Percentiles rank a stretch among this genome's conserved stretches.
Conservation (phyloP, 805 yeast genomes). For the Yarrowia osloensis region DNA sequence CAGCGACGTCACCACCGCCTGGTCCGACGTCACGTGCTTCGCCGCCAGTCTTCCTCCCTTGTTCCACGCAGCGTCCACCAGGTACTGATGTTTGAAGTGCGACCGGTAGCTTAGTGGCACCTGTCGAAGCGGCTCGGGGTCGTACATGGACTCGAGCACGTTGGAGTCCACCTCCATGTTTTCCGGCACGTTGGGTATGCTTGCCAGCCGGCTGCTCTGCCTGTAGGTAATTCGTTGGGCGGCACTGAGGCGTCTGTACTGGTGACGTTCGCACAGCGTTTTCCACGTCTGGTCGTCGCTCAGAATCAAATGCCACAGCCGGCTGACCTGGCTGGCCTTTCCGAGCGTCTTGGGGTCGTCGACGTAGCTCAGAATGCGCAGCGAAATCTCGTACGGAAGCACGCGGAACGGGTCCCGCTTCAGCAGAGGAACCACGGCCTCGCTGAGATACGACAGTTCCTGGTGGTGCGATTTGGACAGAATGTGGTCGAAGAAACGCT, state of each 20-base stretch:
- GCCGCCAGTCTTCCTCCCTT: slow-evolving; percentile 47
- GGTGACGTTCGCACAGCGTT: slow-evolving; percentile 44
- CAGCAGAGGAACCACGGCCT: slow-evolving; percentile 44
- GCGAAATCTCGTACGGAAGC: slow-evolving; percentile 78
- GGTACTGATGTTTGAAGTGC: slow-evolving; percentile 46
- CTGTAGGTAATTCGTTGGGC: slow-evolving; percentile 35
- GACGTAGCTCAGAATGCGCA: slow-evolving; percentile 78
- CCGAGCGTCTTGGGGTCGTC: slow-evolving; percentile 84
- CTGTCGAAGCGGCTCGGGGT: slow-evolving; percentile 40
- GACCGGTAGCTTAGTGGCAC: slow-evolving; percentile 44
- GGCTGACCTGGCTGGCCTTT: slow-evolving; percentile 88
- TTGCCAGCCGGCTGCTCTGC: slow-evolving; percentile 7
- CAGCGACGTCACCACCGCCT: slow-evolving; percentile 47
- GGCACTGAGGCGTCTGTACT: slow-evolving; percentile 44
- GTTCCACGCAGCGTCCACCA: slow-evolving; percentile 46
- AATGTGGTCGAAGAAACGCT: slow-evolving; percentile 14
- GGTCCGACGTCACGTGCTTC: slow-evolving; percentile 43
- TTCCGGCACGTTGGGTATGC: slow-evolving; percentile 22
- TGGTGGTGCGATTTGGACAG: slow-evolving; percentile 22
- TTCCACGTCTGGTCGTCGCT: slow-evolving; percentile 50
- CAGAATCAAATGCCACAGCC: slow-evolving; percentile 62
- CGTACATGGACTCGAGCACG: slow-evolving; percentile 41
- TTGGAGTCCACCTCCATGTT: slow-evolving; percentile 32
- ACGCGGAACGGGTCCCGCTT: slow-evolving; percentile 48
- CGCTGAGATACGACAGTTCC: slow-evolving; percentile 36